phyloP scores from a whole-genome alignment of 805 yeast species.

The Naumovozyma baii region DNA sequence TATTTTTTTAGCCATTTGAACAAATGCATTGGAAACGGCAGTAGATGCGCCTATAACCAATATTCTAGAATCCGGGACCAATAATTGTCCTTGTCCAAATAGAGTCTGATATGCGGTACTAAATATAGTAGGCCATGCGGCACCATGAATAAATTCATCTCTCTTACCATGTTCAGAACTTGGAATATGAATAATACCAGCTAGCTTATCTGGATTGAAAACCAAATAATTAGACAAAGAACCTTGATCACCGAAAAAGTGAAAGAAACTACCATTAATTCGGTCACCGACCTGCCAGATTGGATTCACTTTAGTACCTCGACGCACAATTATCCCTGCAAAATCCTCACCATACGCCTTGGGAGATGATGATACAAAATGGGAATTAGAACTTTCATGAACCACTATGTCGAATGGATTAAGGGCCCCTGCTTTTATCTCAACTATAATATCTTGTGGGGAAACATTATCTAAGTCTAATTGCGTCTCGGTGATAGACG shows the following conservation, averaged over 20 bases:
- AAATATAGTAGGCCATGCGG: constrained; percentile 54
- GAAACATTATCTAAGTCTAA: constrained; percentile 11
- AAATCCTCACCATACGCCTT: constrained; percentile 20
- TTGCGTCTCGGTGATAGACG: not conserved
- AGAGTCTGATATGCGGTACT: constrained; percentile 50
- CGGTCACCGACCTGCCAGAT: constrained; percentile 14
- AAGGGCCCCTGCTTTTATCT: constrained; percentile 21
- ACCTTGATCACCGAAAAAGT: constrained; percentile 27
- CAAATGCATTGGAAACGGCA: constrained; percentile 48
- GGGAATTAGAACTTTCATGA: constrained; percentile 7
- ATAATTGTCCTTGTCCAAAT: constrained; percentile 22
- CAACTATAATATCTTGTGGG: constrained; percentile 15
- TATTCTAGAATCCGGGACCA: constrained; percentile 40
- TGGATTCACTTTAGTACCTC: constrained; percentile 13
- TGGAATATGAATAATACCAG: constrained; percentile 29
- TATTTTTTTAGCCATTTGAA: constrained; percentile 46
- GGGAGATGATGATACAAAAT: constrained; percentile 2
- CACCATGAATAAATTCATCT: constrained; percentile 24
- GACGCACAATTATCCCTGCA: constrained; percentile 18
- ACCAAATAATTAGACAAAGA: constrained; percentile 38
- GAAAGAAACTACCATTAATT: constrained; percentile 11
- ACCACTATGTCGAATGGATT: constrained; percentile 19
- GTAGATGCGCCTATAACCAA: constrained; percentile 70
- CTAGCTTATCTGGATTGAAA: constrained; percentile 26
- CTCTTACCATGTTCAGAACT: not conserved